phyloP scores from a whole-genome alignment of 768 basidiomycete species.

The Mycena polygramma region DNA sequence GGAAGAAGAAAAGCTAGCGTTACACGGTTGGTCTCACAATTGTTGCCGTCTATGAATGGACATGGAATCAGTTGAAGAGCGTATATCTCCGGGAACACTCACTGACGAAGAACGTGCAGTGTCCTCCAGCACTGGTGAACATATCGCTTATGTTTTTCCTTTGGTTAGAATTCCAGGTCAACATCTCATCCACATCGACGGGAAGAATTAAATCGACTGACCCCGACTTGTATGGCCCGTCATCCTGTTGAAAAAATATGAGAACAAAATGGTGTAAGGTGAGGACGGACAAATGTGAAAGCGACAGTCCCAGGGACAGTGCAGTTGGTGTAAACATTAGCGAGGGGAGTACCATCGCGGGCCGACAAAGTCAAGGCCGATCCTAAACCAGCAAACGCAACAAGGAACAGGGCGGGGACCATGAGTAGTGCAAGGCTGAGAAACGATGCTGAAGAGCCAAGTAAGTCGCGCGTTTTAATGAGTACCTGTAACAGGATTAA shows the following conservation, averaged over 20 bases:
- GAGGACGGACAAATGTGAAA: slow-evolving; percentile 19
- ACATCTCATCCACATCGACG: too few species aligned
- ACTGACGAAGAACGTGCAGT: slow-evolving; percentile 26
- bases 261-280: background rate
- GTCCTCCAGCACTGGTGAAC: background rate
- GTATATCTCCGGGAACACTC: background rate
- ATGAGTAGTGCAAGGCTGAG: background rate
- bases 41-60: background rate
- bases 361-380: slow-evolving; percentile 7
- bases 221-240: slow-evolving; percentile 20
- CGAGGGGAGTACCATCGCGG: background rate
- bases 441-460: background rate
- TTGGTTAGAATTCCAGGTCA: background rate
- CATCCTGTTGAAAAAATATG: slow-evolving; percentile 6
- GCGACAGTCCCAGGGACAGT: background rate
- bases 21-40: background rate
- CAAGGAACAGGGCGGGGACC: slow-evolving; percentile 6
- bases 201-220: background rate
- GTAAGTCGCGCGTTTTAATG: background rate
- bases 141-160: slow-evolving; percentile 10
- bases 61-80: too few species aligned
- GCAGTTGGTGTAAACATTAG: slow-evolving; percentile 10
- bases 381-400: slow-evolving; percentile 3
- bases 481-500: background rate
- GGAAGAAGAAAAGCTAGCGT: background rate